Percentiles rank a stretch among this genome's conserved stretches.
These are phyloP conservation scores for Blastobotrys raffinosifermentans DNA, from an alignment of 1,139 yeast genomes.

Conservation along the genomic window DNA sequence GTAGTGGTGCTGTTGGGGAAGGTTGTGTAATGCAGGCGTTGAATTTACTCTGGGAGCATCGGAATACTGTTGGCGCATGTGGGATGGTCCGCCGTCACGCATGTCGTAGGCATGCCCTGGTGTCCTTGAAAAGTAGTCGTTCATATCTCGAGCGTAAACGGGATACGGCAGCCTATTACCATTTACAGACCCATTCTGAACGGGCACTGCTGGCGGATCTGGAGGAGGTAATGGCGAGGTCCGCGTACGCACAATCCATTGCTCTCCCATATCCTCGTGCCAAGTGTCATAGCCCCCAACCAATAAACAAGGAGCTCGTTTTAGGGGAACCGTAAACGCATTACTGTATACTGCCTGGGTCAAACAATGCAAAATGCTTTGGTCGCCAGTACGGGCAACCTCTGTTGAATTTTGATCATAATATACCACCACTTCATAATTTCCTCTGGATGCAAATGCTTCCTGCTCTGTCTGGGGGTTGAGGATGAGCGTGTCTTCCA, in stretches of 20 bases:
- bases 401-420: conserved; percentile 34
- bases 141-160: conserved; percentile 40
- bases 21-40: no score
- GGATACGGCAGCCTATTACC: no score
- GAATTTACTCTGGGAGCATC: no score
- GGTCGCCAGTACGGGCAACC: conserved; percentile 20
- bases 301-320: conserved; percentile 49
- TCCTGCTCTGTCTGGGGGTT: conserved; percentile 50
- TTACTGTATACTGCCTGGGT: conserved; percentile 30
- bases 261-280: conserved; percentile 34
- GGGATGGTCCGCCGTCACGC: conserved; percentile 3
- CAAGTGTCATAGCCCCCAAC: conserved; percentile 49
- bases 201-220: conserved; percentile 10
- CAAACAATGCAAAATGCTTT: conserved; percentile 18
- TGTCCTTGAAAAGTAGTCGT: conserved; percentile 36
- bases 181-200: no score
- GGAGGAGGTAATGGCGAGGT: conserved; percentile 4
- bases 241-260: conserved; percentile 7
- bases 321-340: conserved; percentile 43
- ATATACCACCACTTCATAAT: conserved; percentile 55
- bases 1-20: no score
- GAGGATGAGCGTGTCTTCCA: conserved; percentile 52
- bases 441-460: conserved; percentile 46
- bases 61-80: background rate
- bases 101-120: conserved; percentile 11